Evolutionary conservation across 306 rosid species (phyloP), one percentile per base, ranked within the genome.

Genomic region (Ceratonia siliqua): DNA sequence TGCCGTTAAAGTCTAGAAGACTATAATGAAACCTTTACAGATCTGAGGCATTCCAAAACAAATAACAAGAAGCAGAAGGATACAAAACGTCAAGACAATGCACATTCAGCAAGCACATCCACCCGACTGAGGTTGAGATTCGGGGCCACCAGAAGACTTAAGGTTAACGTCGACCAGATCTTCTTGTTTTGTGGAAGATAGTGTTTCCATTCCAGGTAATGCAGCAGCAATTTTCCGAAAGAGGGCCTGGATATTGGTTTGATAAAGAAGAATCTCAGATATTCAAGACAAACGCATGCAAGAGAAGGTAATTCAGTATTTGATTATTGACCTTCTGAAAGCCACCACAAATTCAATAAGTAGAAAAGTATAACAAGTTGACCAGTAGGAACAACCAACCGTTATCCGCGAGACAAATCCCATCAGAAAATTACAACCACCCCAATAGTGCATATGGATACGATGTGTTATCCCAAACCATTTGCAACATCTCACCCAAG

Each of bases 121-220:
- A 32, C 94, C 87, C 0, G 88, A 48, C 83, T 85, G 83, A 52
- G 85, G 61, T 79, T 88, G 96, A 24, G 94, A 84, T 25, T 87
- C 73, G 67, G 66, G 17, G 78, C 83, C 59, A 65, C 84, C 85
- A n/a, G 87, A 68, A 62, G 97, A 85, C 82, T 82, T 87, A 24
- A 92, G 88, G 82, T 92, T 92, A 69, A 92, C 98, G 36, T 92
- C 98, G 12, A 92, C 98, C 98, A 92, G 82, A 50, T 92, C 98
- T 81, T 90, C 96, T 85, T 92, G 96, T 81, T 92, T 92, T 14
- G 98, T 75, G 11, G 89, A 87, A 28, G 96, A 90, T 32, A 92
- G 83, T 27, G 97, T 89, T 84, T 92, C 97, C 97, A 92, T 92
- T 53, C 97, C 96, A 0, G 96, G 98, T 71, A 90, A 85, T n/a